These are phyloP conservation scores for Daldinia loculata DNA, from an alignment of 495 filamentous ascomycete genomes.

Conservation along the genomic window DNA sequence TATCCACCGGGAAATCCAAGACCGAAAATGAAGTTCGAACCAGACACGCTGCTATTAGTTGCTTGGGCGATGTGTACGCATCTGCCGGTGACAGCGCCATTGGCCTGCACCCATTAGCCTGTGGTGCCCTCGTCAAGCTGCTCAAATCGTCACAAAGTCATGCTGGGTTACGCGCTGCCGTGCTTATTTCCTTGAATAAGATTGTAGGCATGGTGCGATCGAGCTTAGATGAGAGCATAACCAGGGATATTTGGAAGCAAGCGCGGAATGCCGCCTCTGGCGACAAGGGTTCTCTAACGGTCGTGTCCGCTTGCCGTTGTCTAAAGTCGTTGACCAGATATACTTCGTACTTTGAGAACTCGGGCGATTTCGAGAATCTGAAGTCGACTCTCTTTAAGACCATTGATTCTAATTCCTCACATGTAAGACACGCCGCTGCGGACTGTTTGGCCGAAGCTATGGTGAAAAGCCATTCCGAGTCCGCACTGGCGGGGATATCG, in stretches of 20 bases:
- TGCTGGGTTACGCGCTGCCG: constrained; percentile 81
- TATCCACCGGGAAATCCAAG: constrained; percentile 82
- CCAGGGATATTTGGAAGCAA: constrained; percentile 93
- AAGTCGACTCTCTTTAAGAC: constrained; percentile 82
- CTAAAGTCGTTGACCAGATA: constrained; percentile 74
- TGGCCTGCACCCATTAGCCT: constrained; percentile 78
- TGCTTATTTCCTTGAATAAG: constrained; percentile 83
- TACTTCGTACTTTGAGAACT: constrained; percentile 86
- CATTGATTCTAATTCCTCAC: constrained; percentile 77
- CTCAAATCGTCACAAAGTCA: constrained; percentile 82
- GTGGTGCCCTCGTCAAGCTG: constrained; percentile 74
- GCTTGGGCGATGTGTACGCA: constrained; percentile 87
- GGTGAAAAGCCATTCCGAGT: constrained; percentile 80
- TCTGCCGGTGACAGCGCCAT: constrained; percentile 94
- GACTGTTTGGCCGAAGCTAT: constrained; percentile 81
- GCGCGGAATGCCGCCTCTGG: constrained; percentile 76
- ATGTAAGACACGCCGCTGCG: constrained; percentile 85
- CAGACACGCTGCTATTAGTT: constrained; percentile 89
- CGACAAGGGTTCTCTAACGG: constrained; percentile 84
- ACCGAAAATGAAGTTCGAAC: constrained; percentile 68
- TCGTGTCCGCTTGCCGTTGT: constrained; percentile 82
- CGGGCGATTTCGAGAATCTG: constrained; percentile 89
- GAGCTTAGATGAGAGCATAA: constrained; percentile 84
- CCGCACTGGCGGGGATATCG: constrained; percentile 63
- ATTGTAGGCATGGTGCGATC: constrained; percentile 73